These are phyloP conservation scores for Lumnitzera littorea DNA, from an alignment of 345 rosid genomes.

Conservation along the genomic window DNA sequence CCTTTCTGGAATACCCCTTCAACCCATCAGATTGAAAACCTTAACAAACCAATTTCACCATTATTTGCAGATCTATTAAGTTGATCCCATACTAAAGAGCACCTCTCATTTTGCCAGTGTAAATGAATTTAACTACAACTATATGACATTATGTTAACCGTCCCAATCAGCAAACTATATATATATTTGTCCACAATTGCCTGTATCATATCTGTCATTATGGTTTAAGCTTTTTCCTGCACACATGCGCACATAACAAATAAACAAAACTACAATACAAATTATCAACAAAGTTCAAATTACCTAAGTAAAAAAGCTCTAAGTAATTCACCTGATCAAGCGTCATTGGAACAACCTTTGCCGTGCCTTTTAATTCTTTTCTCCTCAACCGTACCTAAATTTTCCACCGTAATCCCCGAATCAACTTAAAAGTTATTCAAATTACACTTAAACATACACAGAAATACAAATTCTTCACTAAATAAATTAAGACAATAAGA, in stretches of 20 bases:
- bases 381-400: constrained; percentile 68
- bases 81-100: too few species aligned
- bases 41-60: too few species aligned
- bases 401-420: not conserved
- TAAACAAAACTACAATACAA: not conserved
- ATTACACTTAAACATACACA: not conserved
- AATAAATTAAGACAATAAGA: not conserved
- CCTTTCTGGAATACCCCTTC: too few species aligned
- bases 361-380: constrained; percentile 59
- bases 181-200: too few species aligned
- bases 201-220: too few species aligned
- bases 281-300: not conserved
- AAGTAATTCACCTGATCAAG: constrained; percentile 67
- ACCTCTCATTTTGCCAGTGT: too few species aligned
- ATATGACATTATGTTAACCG: too few species aligned
- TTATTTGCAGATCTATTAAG: too few species aligned
- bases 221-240: too few species aligned
- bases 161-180: too few species aligned
- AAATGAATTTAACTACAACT: too few species aligned
- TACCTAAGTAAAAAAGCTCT: not conserved
- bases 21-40: too few species aligned
- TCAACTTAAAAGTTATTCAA: not conserved
- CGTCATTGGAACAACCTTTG: constrained; percentile 80
- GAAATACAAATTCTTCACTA: not conserved
- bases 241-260: not conserved